These are phyloP conservation scores for Exophiala bonariae DNA, from an alignment of 2,329 filamentous ascomycete species.

Conservation along the genomic window DNA sequence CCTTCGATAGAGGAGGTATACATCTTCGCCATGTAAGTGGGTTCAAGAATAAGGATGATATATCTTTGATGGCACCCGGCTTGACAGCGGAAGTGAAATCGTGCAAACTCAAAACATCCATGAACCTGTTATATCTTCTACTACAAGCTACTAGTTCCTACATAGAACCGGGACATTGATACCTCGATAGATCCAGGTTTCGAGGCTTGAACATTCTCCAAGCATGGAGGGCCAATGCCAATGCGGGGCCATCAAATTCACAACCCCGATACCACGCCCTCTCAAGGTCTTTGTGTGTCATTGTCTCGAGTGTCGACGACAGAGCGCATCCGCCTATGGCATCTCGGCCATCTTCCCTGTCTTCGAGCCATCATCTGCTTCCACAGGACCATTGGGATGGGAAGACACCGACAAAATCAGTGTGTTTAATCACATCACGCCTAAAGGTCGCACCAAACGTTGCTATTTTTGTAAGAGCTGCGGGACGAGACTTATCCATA, in stretches of 20 bases:
- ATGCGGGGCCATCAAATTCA: slow-evolving; percentile 64
- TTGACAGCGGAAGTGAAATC: too few species aligned
- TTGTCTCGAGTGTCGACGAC: slow-evolving; percentile 65
- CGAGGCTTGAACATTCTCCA: too few species aligned
- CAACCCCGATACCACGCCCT: slow-evolving; percentile 60
- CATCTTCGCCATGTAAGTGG: too few species aligned
- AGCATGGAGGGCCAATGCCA: slow-evolving; percentile 63
- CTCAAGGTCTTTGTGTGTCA: slow-evolving; percentile 71
- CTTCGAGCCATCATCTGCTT: slow-evolving; percentile 50
- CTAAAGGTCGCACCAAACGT: slow-evolving; percentile 57
- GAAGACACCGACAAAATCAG: slow-evolving; percentile 21
- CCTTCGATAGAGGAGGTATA: too few species aligned
- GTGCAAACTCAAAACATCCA: too few species aligned
- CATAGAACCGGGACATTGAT: too few species aligned
- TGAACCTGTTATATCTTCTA: too few species aligned
- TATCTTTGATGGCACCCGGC: too few species aligned
- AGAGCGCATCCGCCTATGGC: slow-evolving; percentile 67
- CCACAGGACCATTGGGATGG: slow-evolving; percentile 2
- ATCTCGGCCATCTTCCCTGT: slow-evolving; percentile 69
- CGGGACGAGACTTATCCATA: slow-evolving; percentile 64
- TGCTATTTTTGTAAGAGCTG: slow-evolving; percentile 69
- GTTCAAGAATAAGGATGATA: too few species aligned
- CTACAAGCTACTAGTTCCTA: too few species aligned
- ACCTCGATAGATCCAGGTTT: too few species aligned
- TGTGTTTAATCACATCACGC: slow-evolving; percentile 54